Base-by-base conservation (phyloP, 768 basidiomycete genomes). In the Phylloporus arenicola region DNA sequence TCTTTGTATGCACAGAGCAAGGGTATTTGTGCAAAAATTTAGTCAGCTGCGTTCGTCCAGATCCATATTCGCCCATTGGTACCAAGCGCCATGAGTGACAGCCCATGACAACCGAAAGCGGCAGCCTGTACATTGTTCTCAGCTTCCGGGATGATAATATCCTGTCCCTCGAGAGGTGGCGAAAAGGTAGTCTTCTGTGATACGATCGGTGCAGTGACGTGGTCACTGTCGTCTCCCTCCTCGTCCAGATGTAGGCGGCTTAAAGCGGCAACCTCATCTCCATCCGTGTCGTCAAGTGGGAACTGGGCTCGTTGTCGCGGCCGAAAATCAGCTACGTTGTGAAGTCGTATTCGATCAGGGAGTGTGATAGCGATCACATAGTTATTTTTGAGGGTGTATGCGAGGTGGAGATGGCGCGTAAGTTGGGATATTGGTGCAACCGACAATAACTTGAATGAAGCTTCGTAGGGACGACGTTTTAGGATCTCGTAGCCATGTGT, bases 381-480 rank as follows among this genome's bases (percentile, higher is more conserved):
- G 54, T 82, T 78, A 52, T 79, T 74, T 16, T 56, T 68, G 16
- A 67, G 63, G 3, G 75, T 72, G 33, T 76, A 70, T 48, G 70
- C 75, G 13, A 81, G 49, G 43, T 75, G 70, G 29, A 81, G 56
- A 19, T 64, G 64, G 4, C 55, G 64, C 29, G 62, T 58, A 4
- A 65, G 61, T 46, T 67, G 62, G 9, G 75, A 75, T 53, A 82
- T 75, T 16, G 72, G 66, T 48, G 71, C 70, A 5, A 72, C 71
- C 1, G 84, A 76, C 16, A 86, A 64, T 16, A 85, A 55, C 50
- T 80, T 84, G 69, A 85, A 86, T 0, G 85, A 86, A 41, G 79
- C 86, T 88, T 47, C 42, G 29, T 42, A 30, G 43, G 44, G 30
- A 43, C 20, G 53, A 10, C 1, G 17, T 24, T 33, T 60, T 25